A percentile compares a stretch with the other conserved stretches of the same genome.
These are phyloP conservation scores for Exophiala dermatitidis DNA, from an alignment of 2,329 filamentous ascomycete genomes.

Conservation along the genomic window DNA sequence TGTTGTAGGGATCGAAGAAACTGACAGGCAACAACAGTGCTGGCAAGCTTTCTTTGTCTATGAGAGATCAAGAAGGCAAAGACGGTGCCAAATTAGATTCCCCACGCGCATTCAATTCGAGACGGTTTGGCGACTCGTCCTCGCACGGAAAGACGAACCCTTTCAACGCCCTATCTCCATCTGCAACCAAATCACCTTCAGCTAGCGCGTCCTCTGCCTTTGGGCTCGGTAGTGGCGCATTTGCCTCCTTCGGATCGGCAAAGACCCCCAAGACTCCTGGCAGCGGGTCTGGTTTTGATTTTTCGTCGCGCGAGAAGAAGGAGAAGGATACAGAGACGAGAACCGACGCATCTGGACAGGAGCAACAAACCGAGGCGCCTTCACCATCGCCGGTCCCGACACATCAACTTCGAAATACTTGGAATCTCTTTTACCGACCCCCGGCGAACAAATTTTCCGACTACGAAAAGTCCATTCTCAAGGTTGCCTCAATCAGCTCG, in stretches of 20 bases:
- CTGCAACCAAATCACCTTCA: constrained; percentile 66
- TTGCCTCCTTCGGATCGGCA: constrained; percentile 81
- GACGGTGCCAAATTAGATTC: constrained; percentile 50
- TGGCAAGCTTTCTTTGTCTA: constrained; percentile 87
- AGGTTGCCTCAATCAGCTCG: constrained; percentile 72
- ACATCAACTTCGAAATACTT: constrained; percentile 71
- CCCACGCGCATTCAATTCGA: constrained; percentile 58
- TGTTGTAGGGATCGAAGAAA: constrained; percentile 20
- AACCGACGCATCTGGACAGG: constrained; percentile 35
- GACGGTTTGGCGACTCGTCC: constrained; percentile 66
- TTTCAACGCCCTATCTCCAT: constrained; percentile 67
- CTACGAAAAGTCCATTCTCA: constrained; percentile 92
- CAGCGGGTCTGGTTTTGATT: constrained; percentile 66
- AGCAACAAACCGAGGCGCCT: constrained; percentile 30
- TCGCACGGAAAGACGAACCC: constrained; percentile 70
- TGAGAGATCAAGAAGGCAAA: constrained; percentile 52
- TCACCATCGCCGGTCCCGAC: constrained; percentile 31
- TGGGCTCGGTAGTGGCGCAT: constrained; percentile 87
- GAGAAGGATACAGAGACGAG: constrained; percentile 42
- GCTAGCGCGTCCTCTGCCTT: constrained; percentile 78
- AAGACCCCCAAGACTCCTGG: constrained; percentile 78
- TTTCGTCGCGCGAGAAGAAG: constrained; percentile 62
- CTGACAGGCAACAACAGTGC: constrained; percentile 46
- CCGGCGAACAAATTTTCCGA: constrained; percentile 87
- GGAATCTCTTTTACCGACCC: constrained; percentile 96